Base-by-base conservation (phyloP, 164 flowering plant species). In the Vitis cinerea region DNA sequence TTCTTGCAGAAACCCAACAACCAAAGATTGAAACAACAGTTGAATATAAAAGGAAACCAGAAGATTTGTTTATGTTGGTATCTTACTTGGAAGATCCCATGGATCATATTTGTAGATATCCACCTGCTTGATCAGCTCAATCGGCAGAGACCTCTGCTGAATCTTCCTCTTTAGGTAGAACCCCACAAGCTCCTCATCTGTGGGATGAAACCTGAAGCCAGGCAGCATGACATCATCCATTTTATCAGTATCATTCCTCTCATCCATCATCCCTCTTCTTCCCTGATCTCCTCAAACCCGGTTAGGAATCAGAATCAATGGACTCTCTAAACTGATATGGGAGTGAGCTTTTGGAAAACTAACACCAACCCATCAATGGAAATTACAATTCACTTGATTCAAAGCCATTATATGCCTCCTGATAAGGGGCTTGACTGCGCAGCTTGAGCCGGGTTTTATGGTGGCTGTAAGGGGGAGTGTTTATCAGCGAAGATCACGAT, bases 31-130 rank as follows among this genome's bases (percentile, higher is more conserved):
- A 37, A 3, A 3, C 44, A 37, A 37, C 44, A 3, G 44, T 10
- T 13, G 2, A 12, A 49, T 19, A 48, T 50, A 61, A 15, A 17
- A 62, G 3, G 6, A 56, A 51, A 11, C 13, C 13, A 11, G 17
- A 17, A 64, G 13, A 13, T 50, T 19, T 1, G 49, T 63, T 48
- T 23, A 23, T 23, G 44, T 37, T 3, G 44, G 44, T 3, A 65
- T 70, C 88, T 85, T 79, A 86, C 91, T 86, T 75, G 91, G 91
- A 74, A 87, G 91, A 67, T 87, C 89, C 91, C 91, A 87, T 0
- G 91, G 91, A 79, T 87, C 89, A 54, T 83, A 83, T 71, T 85
- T 84, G 52, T 87, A 87, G 58, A 87, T 85, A 17, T 87, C 86
- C 9, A 85, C 84, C 74, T 84, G 87, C 79, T 86, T 86, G 27